Evolutionary conservation across 257 asterid species (phyloP).

Genomic region (Solanum medicagineum): DNA sequence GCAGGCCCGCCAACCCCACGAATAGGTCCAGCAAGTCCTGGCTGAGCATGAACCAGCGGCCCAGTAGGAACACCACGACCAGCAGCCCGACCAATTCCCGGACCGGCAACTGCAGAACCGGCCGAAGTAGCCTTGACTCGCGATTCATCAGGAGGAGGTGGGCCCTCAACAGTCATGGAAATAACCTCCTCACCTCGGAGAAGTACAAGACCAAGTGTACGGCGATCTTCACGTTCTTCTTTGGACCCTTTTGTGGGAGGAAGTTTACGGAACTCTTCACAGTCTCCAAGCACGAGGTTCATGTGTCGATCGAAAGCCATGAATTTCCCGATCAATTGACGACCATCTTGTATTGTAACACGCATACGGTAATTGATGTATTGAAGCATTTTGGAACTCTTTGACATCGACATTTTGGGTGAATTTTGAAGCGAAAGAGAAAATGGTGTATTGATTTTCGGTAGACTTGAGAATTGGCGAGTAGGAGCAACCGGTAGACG

Average conservation of each 20-base stretch:
- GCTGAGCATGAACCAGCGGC: conserved; percentile 63
- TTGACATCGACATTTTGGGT: conserved; percentile 84
- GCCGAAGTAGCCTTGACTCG: conserved; percentile 47
- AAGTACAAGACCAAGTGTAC: conserved; percentile 86
- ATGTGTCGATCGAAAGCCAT: conserved; percentile 97
- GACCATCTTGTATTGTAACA: conserved; percentile 87
- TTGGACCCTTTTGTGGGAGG: conserved; percentile 77
- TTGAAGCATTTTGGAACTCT: conserved; percentile 90
- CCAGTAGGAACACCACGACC: conserved; percentile 83
- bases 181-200: conserved; percentile 87
- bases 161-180: conserved; percentile 93
- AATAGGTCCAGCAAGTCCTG: conserved; percentile 78
- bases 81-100: conserved; percentile 84
- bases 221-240: conserved; percentile 86
- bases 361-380: conserved; percentile 93
- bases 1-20: conserved; percentile 96
- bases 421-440: background rate
- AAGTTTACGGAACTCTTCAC: conserved; percentile 82
- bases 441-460: conserved; percentile 15
- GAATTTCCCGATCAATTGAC: conserved; percentile 81
- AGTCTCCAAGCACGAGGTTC: conserved; percentile 91
- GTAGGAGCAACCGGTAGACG: background rate
- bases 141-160: conserved; percentile 91
- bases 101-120: conserved; percentile 44
- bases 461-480: background rate